Conservation (phyloP, 2,329 filamentous ascomycete genomes). For the Cytospora piceicola region DNA sequence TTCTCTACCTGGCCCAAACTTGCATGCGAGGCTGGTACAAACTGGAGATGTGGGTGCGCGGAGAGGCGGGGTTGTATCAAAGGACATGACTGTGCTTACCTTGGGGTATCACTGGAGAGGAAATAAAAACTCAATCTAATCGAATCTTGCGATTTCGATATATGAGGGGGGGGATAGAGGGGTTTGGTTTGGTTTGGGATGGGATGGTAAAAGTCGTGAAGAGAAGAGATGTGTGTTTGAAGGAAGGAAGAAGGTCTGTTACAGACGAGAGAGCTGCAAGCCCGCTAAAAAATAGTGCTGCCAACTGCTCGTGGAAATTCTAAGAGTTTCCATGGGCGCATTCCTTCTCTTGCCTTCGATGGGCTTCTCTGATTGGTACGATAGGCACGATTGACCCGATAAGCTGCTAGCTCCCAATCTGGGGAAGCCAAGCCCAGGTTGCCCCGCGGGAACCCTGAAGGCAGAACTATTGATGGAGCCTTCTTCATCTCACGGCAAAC, state of each 20-base stretch:
- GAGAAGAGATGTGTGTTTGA: constrained; percentile 5
- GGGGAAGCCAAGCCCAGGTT: constrained; percentile 7
- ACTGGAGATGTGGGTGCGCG: neutral
- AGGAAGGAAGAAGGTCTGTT: constrained; percentile 18
- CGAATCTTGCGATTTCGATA: constrained; percentile 23
- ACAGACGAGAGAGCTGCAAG: constrained; percentile 23
- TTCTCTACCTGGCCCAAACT: neutral
- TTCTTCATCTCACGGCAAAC: neutral
- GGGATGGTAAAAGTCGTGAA: constrained; percentile 15
- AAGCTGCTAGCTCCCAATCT: constrained; percentile 12
- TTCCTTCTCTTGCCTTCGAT: constrained; percentile 16
- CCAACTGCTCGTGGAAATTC: constrained; percentile 29
- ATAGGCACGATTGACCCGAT: constrained; percentile 17
- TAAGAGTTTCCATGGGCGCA: constrained; percentile 30
- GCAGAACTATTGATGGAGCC: neutral
- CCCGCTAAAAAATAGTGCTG: constrained; percentile 30
- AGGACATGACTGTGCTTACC: constrained; percentile 26
- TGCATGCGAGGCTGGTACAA: neutral
- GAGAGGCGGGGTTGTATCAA: constrained; percentile 8
- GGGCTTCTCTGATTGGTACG: constrained; percentile 22
- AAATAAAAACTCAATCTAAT: constrained; percentile 25
- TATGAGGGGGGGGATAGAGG: constrained; percentile 20
- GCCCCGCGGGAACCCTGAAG: constrained; percentile 18
- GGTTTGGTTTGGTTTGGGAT: constrained; percentile 15
- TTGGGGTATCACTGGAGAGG: constrained; percentile 32